A percentile compares a stretch with the other conserved stretches of the same genome.
Evolutionary conservation across 169 alveolate species (phyloP).

Genomic region (Cryptosporidium parvum): DNA sequence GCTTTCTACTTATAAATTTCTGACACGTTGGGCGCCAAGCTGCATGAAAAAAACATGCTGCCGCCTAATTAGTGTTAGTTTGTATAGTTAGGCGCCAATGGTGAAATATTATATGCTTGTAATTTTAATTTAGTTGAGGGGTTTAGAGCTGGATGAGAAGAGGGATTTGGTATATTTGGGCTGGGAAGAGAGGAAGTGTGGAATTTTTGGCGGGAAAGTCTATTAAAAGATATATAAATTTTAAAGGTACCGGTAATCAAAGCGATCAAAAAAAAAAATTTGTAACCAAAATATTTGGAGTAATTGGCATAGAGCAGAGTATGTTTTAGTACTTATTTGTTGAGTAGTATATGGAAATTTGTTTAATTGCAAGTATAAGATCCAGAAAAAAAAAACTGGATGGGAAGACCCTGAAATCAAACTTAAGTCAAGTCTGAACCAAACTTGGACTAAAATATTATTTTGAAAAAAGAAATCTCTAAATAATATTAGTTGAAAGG

Average conservation of each 20-base stretch:
- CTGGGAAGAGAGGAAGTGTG: background rate
- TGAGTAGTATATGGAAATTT: background rate
- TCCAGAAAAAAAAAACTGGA: background rate
- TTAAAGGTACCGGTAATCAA: background rate
- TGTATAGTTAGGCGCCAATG: background rate
- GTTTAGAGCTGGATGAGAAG: too few species aligned
- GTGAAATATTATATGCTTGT: too few species aligned
- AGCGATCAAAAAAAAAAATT: too few species aligned
- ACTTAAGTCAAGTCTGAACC: too few species aligned
- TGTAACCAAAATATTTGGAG: background rate
- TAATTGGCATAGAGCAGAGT: background rate
- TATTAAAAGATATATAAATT: too few species aligned
- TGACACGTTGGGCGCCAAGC: background rate
- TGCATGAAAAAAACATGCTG: background rate
- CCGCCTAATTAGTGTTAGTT: background rate
- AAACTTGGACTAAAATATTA: too few species aligned
- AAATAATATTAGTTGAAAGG: background rate
- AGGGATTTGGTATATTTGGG: background rate
- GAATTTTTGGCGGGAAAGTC: background rate
- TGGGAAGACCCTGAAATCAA: background rate
- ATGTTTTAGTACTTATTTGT: too few species aligned
- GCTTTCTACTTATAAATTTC: too few species aligned
- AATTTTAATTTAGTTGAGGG: too few species aligned
- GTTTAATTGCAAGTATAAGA: background rate
- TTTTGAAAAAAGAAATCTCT: too few species aligned